These are phyloP conservation scores for Pseudotsuga menziesii DNA, from an alignment of 75 land plant species.

Conservation along the genomic window DNA sequence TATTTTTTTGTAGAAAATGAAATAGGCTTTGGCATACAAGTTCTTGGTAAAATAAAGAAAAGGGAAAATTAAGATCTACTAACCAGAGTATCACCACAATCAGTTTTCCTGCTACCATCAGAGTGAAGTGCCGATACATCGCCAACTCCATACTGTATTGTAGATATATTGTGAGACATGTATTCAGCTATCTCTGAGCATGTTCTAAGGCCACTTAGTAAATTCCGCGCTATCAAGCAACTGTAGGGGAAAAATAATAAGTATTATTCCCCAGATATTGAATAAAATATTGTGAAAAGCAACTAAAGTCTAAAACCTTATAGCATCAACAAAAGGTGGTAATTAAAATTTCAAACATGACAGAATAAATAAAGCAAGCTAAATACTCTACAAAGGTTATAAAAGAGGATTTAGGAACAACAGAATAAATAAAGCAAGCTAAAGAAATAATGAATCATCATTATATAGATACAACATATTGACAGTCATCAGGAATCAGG, in stretches of 20 bases:
- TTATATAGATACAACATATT: not conserved
- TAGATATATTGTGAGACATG: constrained; percentile 47
- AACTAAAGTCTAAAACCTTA: not conserved
- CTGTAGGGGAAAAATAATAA: constrained; percentile 29
- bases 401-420: not conserved
- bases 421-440: not conserved
- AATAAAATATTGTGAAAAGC: not conserved
- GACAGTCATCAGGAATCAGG: not conserved
- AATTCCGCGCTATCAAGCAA: constrained; percentile 83
- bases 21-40: not conserved
- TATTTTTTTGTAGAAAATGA: not conserved
- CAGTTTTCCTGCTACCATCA: constrained; percentile 38
- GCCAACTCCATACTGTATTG: constrained; percentile 21
- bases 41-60: not conserved
- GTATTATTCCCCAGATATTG: not conserved
- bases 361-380: too few species aligned
- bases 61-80: constrained; percentile 6
- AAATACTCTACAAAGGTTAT: not conserved
- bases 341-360: not conserved
- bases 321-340: not conserved
- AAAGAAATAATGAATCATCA: not conserved
- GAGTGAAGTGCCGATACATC: constrained; percentile 20
- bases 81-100: constrained; percentile 6
- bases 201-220: constrained; percentile 83
- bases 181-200: constrained; percentile 76